Evolutionary conservation across 495 filamentous ascomycete species (phyloP).

Genomic region (Pyrenula massariospora): DNA sequence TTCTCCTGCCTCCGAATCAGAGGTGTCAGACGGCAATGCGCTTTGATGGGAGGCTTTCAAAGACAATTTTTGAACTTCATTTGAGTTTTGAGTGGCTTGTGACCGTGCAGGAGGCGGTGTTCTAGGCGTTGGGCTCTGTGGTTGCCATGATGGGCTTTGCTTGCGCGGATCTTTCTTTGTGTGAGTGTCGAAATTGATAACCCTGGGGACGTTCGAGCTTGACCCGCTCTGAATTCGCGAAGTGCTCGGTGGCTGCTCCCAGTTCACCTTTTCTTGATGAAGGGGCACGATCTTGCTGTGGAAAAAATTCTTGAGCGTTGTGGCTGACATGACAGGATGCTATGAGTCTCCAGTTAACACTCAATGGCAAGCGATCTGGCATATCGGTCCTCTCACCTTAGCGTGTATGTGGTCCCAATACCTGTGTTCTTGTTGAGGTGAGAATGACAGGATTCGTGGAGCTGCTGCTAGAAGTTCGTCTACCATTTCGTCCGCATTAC

Average conservation of each 20-base stretch:
- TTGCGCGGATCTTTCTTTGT: slow-evolving; percentile 8
- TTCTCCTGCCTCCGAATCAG: neutral
- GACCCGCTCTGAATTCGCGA: neutral
- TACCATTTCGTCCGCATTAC: neutral
- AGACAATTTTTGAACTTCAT: neutral
- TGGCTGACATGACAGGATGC: neutral
- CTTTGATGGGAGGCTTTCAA: neutral
- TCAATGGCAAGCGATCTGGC: neutral
- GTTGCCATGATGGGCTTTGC: slow-evolving; percentile 8
- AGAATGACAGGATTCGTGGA: neutral
- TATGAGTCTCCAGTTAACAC: neutral
- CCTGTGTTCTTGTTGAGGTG: neutral
- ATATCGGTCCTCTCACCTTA: neutral
- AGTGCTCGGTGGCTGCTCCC: neutral
- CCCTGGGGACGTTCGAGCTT: neutral
- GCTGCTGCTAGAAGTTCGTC: neutral
- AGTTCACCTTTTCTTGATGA: neutral
- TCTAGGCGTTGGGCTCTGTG: neutral
- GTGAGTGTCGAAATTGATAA: slow-evolving; percentile 3
- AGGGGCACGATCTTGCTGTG: neutral
- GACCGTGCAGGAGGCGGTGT: neutral
- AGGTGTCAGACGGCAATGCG: neutral
- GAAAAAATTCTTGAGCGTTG: neutral
- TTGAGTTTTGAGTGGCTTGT: neutral
- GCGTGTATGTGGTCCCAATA: neutral